Conservation (phyloP, 2,329 filamentous ascomycete species). For the Colletotrichum siamense region DNA sequence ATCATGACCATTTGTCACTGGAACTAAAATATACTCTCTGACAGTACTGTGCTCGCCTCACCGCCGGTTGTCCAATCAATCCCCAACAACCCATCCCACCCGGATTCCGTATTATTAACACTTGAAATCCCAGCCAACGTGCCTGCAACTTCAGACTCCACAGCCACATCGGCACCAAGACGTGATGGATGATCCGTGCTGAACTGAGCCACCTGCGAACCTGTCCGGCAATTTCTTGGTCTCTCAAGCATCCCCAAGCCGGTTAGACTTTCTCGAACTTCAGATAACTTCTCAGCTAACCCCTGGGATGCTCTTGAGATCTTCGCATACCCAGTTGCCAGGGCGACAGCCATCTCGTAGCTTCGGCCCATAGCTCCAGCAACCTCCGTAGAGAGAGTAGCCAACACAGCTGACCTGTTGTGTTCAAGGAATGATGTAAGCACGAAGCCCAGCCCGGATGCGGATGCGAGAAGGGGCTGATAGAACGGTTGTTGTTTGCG, state of each 20-base stretch:
- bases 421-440: not conserved
- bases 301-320: not conserved
- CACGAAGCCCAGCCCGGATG: not conserved
- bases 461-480: not conserved
- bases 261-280: not conserved
- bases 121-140: not conserved
- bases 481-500: not conserved
- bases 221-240: not conserved
- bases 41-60: not conserved
- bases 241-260: not conserved
- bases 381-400: not conserved
- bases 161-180: not conserved
- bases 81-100: not conserved
- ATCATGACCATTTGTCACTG: not conserved
- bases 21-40: not conserved
- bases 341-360: not conserved
- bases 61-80: not conserved
- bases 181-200: not conserved
- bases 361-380: not conserved
- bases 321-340: not conserved
- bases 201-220: not conserved
- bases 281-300: not conserved
- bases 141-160: not conserved
- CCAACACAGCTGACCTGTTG: not conserved
- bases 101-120: not conserved